Percentiles rank a stretch among this genome's conserved stretches.
These are phyloP conservation scores for Friedmanniomyces simplex DNA, from an alignment of 495 filamentous ascomycete species.

Conservation along the genomic window DNA sequence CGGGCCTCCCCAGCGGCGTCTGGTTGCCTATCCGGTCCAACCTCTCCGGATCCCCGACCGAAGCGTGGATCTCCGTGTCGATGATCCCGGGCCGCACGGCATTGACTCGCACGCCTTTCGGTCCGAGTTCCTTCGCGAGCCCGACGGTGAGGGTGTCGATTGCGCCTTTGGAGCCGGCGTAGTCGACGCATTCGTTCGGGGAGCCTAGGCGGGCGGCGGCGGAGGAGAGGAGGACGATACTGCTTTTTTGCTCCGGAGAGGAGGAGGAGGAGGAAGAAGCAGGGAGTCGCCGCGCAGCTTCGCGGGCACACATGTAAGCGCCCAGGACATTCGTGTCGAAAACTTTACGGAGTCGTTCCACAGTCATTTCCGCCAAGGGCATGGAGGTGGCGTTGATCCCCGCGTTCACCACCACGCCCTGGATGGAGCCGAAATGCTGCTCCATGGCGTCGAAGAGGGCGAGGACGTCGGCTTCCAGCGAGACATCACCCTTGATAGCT, in stretches of 20 bases:
- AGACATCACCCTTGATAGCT: constrained; percentile 8
- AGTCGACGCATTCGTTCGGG: constrained; percentile 14
- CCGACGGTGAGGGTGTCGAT: constrained; percentile 12
- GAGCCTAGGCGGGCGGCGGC: constrained; percentile 8
- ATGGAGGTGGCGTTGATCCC: constrained; percentile 6
- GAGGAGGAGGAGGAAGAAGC: not conserved
- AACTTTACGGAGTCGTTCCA: not conserved
- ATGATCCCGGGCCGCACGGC: constrained; percentile 13
- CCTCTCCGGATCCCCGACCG: constrained; percentile 4
- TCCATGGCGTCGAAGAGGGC: constrained; percentile 9
- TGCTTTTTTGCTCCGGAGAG: not conserved
- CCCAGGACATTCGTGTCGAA: constrained; percentile 18
- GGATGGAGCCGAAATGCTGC: constrained; percentile 1
- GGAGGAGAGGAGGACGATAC: constrained; percentile 14
- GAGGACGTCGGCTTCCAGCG: constrained; percentile 5
- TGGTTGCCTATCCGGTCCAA: constrained; percentile 1
- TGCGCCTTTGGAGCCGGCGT: constrained; percentile 15
- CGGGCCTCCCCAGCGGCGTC: constrained; percentile 8
- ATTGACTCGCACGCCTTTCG: constrained; percentile 9
- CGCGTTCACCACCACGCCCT: constrained; percentile 16
- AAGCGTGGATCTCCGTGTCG: constrained; percentile 13
- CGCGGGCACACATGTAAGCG: constrained; percentile 10
- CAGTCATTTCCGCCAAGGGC: constrained; percentile 7
- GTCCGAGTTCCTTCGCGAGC: constrained; percentile 11
- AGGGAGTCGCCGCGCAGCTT: not conserved